phyloP scores from a whole-genome alignment of 2,329 filamentous ascomycete species.

The Metarhizium robertsii region DNA sequence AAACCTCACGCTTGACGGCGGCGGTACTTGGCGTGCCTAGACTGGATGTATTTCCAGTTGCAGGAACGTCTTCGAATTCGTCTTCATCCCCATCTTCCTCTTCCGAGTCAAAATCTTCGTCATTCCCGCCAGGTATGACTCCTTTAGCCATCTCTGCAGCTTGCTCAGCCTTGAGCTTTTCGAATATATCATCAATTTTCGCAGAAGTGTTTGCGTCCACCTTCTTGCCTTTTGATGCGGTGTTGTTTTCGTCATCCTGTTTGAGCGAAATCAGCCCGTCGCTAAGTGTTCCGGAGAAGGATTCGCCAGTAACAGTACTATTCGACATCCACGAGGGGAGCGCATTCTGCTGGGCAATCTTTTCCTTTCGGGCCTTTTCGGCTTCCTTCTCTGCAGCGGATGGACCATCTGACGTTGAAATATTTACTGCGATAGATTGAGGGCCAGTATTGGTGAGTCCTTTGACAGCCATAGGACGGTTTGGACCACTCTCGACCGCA shows the following conservation, averaged over 20 bases:
- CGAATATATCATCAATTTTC: constrained; percentile 59
- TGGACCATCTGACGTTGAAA: constrained; percentile 56
- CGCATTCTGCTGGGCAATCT: constrained; percentile 58
- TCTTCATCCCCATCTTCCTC: constrained; percentile 31
- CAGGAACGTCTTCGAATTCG: constrained; percentile 43
- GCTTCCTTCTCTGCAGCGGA: constrained; percentile 58
- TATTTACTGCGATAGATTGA: constrained; percentile 60
- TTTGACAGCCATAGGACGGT: constrained; percentile 58
- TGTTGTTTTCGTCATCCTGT: constrained; percentile 34
- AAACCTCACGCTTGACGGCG: constrained; percentile 25
- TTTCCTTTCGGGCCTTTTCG: constrained; percentile 55
- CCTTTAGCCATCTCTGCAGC: constrained; percentile 30
- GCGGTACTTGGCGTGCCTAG: constrained; percentile 22
- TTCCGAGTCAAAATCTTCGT: constrained; percentile 24
- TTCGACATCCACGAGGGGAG: constrained; percentile 64
- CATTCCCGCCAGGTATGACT: constrained; percentile 20
- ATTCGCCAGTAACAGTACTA: constrained; percentile 57
- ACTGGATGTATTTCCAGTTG: constrained; percentile 22
- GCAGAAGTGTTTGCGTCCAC: constrained; percentile 43
- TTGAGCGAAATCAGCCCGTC: constrained; percentile 18
- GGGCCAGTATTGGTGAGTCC: constrained; percentile 58
- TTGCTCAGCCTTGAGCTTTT: constrained; percentile 54
- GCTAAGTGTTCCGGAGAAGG: constrained; percentile 33
- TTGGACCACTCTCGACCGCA: constrained; percentile 42
- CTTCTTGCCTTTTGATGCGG: constrained; percentile 26